phyloP scores from a whole-genome alignment of 768 basidiomycete species.

The Xerocomellus dryophilus region DNA sequence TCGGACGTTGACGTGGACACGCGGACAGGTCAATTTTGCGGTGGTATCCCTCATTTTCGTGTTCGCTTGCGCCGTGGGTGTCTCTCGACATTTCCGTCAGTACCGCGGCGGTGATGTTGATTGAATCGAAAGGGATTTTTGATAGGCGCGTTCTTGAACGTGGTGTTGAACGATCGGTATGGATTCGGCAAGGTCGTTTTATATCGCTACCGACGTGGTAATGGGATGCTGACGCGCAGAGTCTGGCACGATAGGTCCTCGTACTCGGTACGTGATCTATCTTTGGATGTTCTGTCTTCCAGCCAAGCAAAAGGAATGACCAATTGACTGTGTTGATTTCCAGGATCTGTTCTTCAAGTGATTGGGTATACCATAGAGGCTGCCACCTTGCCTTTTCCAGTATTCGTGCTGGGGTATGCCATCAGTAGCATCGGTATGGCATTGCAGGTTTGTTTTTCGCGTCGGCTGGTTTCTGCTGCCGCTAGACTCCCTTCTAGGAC shows the following conservation, averaged over 20 bases:
- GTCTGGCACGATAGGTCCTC: constrained; percentile 19
- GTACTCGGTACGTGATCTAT: constrained; percentile 29
- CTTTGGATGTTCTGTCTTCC: no score
- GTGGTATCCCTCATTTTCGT: constrained; percentile 45
- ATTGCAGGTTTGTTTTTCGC: constrained; percentile 37
- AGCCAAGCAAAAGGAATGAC: background rate
- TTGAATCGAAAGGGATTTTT: constrained; percentile 28
- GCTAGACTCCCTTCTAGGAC: constrained; percentile 29
- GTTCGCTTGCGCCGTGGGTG: constrained; percentile 37
- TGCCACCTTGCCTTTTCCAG: constrained; percentile 45
- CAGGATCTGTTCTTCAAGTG: constrained; percentile 31
- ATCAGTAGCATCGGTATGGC: constrained; percentile 47
- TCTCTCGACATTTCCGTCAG: background rate
- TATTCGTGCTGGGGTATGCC: constrained; percentile 40
- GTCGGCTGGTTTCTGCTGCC: background rate
- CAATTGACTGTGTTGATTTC: background rate
- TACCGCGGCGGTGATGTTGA: background rate
- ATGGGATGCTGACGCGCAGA: background rate
- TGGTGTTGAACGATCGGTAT: constrained; percentile 28
- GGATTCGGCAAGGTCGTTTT: constrained; percentile 34
- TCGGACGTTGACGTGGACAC: background rate
- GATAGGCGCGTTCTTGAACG: constrained; percentile 32
- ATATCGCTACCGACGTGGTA: background rate
- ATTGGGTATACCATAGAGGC: constrained; percentile 36
- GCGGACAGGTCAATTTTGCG: constrained; percentile 35